Evolutionary conservation across 768 basidiomycete genomes (phyloP).

Genomic region (Termitomyces sp.): DNA sequence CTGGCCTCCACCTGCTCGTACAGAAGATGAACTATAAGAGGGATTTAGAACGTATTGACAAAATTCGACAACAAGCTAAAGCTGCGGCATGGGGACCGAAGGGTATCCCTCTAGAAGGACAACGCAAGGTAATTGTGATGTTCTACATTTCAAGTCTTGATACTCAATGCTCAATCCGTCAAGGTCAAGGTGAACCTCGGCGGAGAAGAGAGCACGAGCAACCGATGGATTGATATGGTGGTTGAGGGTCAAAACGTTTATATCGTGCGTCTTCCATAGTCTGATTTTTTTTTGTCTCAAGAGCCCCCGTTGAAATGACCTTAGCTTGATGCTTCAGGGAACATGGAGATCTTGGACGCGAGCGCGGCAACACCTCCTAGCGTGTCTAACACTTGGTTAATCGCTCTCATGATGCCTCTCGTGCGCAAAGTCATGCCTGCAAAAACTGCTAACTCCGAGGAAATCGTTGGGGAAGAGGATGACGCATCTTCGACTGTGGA

Average conservation of each 20-base stretch:
- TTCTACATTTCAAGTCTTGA: neutral
- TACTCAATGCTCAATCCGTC: neutral
- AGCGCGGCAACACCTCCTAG: slow-evolving; percentile 56
- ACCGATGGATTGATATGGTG: slow-evolving; percentile 71
- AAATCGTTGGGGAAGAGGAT: slow-evolving; percentile 22
- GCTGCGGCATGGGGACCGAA: slow-evolving; percentile 82
- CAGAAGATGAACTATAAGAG: slow-evolving; percentile 73
- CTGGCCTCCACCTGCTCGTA: slow-evolving; percentile 78
- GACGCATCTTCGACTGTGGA: slow-evolving; percentile 39
- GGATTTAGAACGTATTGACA: slow-evolving; percentile 67
- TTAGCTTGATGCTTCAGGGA: slow-evolving; percentile 61
- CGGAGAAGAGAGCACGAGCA: slow-evolving; percentile 53
- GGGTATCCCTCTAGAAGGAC: slow-evolving; percentile 55
- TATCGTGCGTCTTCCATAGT: slow-evolving; percentile 55
- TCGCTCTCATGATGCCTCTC: slow-evolving; percentile 39
- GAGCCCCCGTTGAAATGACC: too few relatives aligned
- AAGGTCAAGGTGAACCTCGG: slow-evolving; percentile 75
- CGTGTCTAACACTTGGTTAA: slow-evolving; percentile 67
- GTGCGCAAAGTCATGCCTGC: slow-evolving; percentile 23
- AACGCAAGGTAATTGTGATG: slow-evolving; percentile 49
- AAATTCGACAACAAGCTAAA: slow-evolving; percentile 58
- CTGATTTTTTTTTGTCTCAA: neutral
- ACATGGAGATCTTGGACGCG: slow-evolving; percentile 54
- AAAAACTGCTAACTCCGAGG: slow-evolving; percentile 16
- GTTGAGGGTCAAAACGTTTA: slow-evolving; percentile 76